Base-by-base conservation (phyloP, 495 filamentous ascomycete species). In the Corynascus novoguineensis region DNA sequence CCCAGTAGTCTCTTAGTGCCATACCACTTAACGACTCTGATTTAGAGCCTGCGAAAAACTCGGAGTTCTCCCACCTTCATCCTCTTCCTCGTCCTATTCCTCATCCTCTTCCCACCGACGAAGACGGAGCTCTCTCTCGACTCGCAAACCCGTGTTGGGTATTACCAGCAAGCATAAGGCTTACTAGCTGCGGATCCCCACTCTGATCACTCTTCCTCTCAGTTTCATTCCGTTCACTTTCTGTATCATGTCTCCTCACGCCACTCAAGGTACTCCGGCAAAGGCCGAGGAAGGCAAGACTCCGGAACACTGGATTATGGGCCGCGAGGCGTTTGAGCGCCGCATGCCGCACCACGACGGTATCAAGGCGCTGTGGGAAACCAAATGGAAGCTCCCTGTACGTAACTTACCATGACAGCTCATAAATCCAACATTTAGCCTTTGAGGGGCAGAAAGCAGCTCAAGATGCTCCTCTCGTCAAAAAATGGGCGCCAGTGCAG, bases 321-420 rank as follows among this genome's bases (percentile, higher is more conserved):
- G 71, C 37, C 38, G 34, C 46, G 66, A 75, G 55, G 73, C 71
- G 48, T 71, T 79, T 55, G 66, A 75, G 55, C 61, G 60, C 10
- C 60, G 68, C 8, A 76, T 78, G 75, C 68, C 70, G 17, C 88
- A 92, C 67, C 85, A 91, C 61, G 78, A 84, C n/a, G 83, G 81
- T 21, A 85, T 88, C 64, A 75, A 83, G 68, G 81, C 82, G 32
- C 72, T 92, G 40, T 92, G 88, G 88, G 86, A 90, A 71, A 84
- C 83, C 4, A 89, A 89, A 69, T 92, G 87, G 88, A 83, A 84
- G 70, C 77, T 82, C 55, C 83, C 82, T 4, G 86, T 87, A 57
- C 61, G 67, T 63, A 8, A 1, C 21, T 12, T n/a, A n/a, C n/a
- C n/a, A n/a, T n/a, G n/a, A n/a, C n/a, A n/a, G n/a, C n/a, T n/a